Base-by-base conservation (phyloP, 805 yeast genomes). In the Candida sithepensis region DNA sequence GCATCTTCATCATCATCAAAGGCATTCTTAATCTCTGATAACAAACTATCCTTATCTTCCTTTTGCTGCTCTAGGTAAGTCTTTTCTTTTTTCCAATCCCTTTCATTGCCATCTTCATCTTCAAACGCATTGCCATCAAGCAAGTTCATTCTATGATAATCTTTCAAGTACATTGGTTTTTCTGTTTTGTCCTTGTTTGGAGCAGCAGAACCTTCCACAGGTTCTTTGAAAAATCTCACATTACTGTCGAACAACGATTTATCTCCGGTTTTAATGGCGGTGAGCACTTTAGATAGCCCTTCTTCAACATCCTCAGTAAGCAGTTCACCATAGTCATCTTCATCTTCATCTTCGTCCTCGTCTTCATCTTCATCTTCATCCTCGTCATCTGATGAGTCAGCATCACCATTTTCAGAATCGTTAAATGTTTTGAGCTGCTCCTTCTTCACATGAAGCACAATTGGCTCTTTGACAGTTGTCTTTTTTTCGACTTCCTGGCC, bases 101-200 rank as follows among this genome's bases (percentile, higher is more conserved):
- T 67, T 19, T 67, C 71, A 22, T 75, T 78, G 1, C 72, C 81
- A 18, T 78, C 81, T 2, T 75, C 82, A n/a, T 75, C 82, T 23
- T 73, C 73, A 36, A 72, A 73, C 20, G 77, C 78, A 38, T 73
- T 76, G 10, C 91, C 92, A 3, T 82, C 73, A n/a, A 94, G 70
- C 32, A 91, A 66, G 55, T 82, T 85, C 81, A 81, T 79, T 64
- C 98, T 77, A 63, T 94, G 97, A 61, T 91, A 94, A 65, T 94
- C 99, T 57, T 91, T 90, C 66, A 94, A 77, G 64, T 84, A 88
- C 47, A 94, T 73, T 9, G 98, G 97, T 61, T 87, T 88, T 12
- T 47, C 60, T 32, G 55, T 37, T 13, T 16, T 21, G 3, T 7
- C 16, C 14, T 39, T 23, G n/a, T 18, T 13, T 3, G 28, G 4